These are phyloP conservation scores for Xerocomellus amylosporus DNA, from an alignment of 768 basidiomycete species.

Conservation along the genomic window DNA sequence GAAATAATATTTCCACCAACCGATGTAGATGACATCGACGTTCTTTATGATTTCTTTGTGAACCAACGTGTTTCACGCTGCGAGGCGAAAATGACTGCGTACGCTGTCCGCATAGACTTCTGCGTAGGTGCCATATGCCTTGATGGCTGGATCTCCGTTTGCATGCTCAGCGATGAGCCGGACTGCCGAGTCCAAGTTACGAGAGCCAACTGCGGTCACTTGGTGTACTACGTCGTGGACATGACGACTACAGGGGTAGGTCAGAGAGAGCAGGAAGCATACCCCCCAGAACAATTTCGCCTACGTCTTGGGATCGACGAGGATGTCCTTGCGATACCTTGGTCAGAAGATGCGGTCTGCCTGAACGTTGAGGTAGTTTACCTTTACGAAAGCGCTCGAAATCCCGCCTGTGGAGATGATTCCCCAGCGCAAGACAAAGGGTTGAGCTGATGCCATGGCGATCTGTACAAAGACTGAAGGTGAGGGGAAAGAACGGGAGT, in stretches of 20 bases:
- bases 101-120: constrained; percentile 72
- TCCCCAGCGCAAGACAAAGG: constrained; percentile 69
- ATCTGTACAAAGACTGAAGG: background rate
- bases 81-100: constrained; percentile 16
- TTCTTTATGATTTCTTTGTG: constrained; percentile 38
- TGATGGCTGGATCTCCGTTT: constrained; percentile 50
- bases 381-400: constrained; percentile 65
- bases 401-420: constrained; percentile 84
- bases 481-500: background rate
- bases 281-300: constrained; percentile 22
- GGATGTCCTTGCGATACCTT: constrained; percentile 53
- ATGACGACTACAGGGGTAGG: constrained; percentile 45
- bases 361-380: constrained; percentile 26
- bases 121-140: constrained; percentile 70
- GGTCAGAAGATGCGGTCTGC: background rate
- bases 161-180: constrained; percentile 60
- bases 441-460: constrained; percentile 26
- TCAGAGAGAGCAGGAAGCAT: background rate
- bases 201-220: constrained; percentile 74
- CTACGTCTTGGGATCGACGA: constrained; percentile 73
- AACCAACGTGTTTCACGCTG: background rate
- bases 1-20: constrained; percentile 30
- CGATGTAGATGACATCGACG: constrained; percentile 77
- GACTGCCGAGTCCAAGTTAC: constrained; percentile 63
- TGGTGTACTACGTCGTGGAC: constrained; percentile 67